These are phyloP conservation scores for Xylariaceae sp. DNA, from an alignment of 2,329 filamentous ascomycete genomes.

Conservation along the genomic window DNA sequence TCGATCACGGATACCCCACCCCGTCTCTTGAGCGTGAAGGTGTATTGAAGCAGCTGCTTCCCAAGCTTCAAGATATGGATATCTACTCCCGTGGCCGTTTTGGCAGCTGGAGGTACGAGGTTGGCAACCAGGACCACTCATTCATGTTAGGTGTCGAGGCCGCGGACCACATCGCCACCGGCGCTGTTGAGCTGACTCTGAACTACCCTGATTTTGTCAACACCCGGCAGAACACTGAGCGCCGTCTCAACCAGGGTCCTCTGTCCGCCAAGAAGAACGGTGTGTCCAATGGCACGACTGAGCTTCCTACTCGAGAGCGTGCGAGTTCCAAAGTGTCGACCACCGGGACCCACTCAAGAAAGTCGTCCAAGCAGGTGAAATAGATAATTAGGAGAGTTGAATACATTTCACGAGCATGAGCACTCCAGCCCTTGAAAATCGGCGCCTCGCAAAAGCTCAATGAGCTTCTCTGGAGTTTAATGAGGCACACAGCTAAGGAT, in stretches of 20 bases:
- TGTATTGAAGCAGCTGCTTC: slow-evolving; percentile 88
- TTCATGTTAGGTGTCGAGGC: slow-evolving; percentile 98
- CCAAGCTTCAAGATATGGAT: slow-evolving; percentile 86
- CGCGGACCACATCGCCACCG: slow-evolving; percentile 86
- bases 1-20: slow-evolving; percentile 98
- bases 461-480: slow-evolving; percentile 34
- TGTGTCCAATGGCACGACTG: slow-evolving; percentile 34
- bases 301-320: slow-evolving; percentile 46
- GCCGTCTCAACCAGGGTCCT: slow-evolving; percentile 59
- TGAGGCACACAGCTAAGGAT: slow-evolving; percentile 23
- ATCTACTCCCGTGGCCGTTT: slow-evolving; percentile 97
- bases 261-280: slow-evolving; percentile 43
- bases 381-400: slow-evolving; percentile 11
- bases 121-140: slow-evolving; percentile 94
- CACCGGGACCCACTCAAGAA: slow-evolving; percentile 8
- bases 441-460: slow-evolving; percentile 18
- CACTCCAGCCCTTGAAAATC: slow-evolving; percentile 14
- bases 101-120: slow-evolving; percentile 96
- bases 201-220: slow-evolving; percentile 99
- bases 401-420: slow-evolving; percentile 16
- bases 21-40: slow-evolving; percentile 94
- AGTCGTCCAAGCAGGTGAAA: slow-evolving; percentile 11
- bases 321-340: slow-evolving; percentile 4
- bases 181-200: slow-evolving; percentile 87
- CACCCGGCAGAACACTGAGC: slow-evolving; percentile 70